A percentile compares a stretch with the other conserved stretches of the same genome.
These are phyloP conservation scores for Wickerhamiella infanticola DNA, from an alignment of 1,139 yeast genomes.

Conservation along the genomic window DNA sequence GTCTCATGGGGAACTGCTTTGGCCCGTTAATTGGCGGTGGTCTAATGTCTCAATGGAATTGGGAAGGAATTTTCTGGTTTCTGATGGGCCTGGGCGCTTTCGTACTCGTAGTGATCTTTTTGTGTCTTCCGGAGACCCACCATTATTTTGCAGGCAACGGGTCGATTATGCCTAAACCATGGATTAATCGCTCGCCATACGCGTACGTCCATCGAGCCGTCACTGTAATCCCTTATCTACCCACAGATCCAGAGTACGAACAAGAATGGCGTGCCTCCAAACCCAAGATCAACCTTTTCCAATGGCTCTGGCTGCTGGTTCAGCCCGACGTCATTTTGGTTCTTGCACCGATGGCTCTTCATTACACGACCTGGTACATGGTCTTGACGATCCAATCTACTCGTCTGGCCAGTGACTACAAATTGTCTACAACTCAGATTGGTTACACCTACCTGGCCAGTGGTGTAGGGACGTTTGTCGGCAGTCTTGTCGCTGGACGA, in stretches of 20 bases:
- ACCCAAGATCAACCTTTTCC: slow-evolving; percentile 26
- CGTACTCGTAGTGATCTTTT: slow-evolving; percentile 17
- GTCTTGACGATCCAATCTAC: slow-evolving; percentile 50
- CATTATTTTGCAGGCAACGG: slow-evolving; percentile 56
- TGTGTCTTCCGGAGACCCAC: slow-evolving; percentile 54
- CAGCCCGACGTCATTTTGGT: slow-evolving; percentile 26
- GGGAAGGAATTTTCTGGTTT: slow-evolving; percentile 71
- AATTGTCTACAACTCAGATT: slow-evolving; percentile 35
- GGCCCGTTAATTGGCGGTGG: slow-evolving; percentile 68
- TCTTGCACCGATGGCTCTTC: slow-evolving; percentile 41
- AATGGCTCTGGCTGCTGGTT: slow-evolving; percentile 21
- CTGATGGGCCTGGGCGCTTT: slow-evolving; percentile 34
- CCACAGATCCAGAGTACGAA: slow-evolving; percentile 9
- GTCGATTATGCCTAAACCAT: slow-evolving; percentile 14
- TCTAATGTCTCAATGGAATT: slow-evolving; percentile 40
- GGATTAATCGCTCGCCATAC: slow-evolving; percentile 12
- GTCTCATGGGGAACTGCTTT: slow-evolving; percentile 54
- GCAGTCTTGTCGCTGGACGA: slow-evolving; percentile 23
- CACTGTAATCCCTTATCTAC: slow-evolving; percentile 12
- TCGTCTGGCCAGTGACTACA: slow-evolving; percentile 33
- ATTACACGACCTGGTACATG: slow-evolving; percentile 57
- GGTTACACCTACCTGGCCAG: slow-evolving; percentile 41
- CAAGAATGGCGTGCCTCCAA: slow-evolving; percentile 33
- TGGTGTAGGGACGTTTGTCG: slow-evolving; percentile 26
- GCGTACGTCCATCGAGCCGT: slow-evolving; percentile 5